These are phyloP conservation scores for Blastomyces parvus DNA, from an alignment of 2,329 filamentous ascomycete species.

Conservation along the genomic window DNA sequence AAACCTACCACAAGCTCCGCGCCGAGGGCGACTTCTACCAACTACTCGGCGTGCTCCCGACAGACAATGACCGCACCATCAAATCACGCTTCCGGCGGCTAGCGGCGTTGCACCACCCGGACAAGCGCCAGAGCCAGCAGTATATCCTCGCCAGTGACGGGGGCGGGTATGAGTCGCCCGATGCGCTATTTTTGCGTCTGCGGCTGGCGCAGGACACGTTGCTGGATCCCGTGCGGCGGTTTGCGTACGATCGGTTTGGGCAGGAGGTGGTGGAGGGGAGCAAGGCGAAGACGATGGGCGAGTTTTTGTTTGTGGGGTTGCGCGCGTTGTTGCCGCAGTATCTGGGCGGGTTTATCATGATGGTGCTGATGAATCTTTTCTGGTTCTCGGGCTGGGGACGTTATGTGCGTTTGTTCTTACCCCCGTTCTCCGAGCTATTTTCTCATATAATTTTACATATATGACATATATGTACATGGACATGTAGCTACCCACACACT, in stretches of 20 bases:
- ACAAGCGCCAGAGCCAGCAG: slow-evolving; percentile 63
- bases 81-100: slow-evolving; percentile 78
- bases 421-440: not conserved
- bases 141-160: slow-evolving; percentile 30
- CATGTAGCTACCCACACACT: not conserved
- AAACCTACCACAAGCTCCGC: slow-evolving; percentile 74
- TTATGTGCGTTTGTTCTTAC: slow-evolving; percentile 33
- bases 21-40: slow-evolving; percentile 67
- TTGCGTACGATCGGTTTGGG: slow-evolving; percentile 85
- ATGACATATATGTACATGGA: not conserved
- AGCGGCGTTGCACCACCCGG: slow-evolving; percentile 62
- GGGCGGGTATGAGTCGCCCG: slow-evolving; percentile 23
- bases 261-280: slow-evolving; percentile 58
- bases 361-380: slow-evolving; percentile 31
- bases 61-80: slow-evolving; percentile 63
- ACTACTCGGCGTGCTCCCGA: slow-evolving; percentile 59
- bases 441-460: not conserved
- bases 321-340: slow-evolving; percentile 35
- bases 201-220: slow-evolving; percentile 77
- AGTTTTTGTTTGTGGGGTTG: slow-evolving; percentile 63
- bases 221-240: slow-evolving; percentile 63
- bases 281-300: slow-evolving; percentile 49
- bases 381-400: slow-evolving; percentile 37
- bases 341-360: slow-evolving; percentile 27
- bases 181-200: slow-evolving; percentile 65